A percentile compares a stretch with the other conserved stretches of the same genome.
Evolutionary conservation across 1,284 basidiomycete genomes (phyloP).

Genomic region (Apiotrichum akiyoshidainum): DNA sequence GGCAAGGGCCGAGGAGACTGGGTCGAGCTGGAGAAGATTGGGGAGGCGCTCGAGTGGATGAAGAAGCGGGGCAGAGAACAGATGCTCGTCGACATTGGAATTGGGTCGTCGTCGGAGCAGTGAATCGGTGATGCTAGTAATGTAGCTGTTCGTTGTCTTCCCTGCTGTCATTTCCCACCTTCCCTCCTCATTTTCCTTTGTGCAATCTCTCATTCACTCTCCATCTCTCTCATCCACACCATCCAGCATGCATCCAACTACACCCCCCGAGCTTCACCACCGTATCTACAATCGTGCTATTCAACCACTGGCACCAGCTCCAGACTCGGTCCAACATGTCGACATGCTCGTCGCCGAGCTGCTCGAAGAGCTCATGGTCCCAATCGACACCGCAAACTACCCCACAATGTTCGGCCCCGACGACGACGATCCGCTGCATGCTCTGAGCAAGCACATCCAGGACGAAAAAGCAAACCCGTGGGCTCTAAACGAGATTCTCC

Average conservation of each 20-base stretch:
- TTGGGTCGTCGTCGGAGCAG: slow-evolving; percentile 49
- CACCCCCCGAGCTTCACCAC: slow-evolving; percentile 2
- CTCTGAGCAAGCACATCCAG: background rate
- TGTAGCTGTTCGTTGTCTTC: background rate
- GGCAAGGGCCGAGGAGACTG: slow-evolving; percentile 45
- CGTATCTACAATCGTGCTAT: slow-evolving; percentile 6
- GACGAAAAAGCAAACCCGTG: background rate
- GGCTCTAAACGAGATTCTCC: background rate
- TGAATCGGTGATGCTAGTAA: too few species aligned
- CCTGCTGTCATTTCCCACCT: too few species aligned
- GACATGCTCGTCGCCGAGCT: background rate
- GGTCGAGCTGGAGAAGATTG: slow-evolving; percentile 64
- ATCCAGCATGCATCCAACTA: background rate
- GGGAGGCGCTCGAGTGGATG: slow-evolving; percentile 67
- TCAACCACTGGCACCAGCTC: background rate
- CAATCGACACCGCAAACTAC: slow-evolving; percentile 4
- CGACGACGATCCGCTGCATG: slow-evolving; percentile 10
- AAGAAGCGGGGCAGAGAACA: slow-evolving; percentile 55
- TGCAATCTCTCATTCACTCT: too few species aligned
- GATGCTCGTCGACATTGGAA: slow-evolving; percentile 63
- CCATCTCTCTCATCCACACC: background rate
- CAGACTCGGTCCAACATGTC: background rate
- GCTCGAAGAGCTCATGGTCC: background rate
- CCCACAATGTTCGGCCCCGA: slow-evolving; percentile 13
- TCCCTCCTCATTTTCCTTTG: background rate